Base-by-base conservation (phyloP, 2,329 filamentous ascomycete species). In the Paecilomyces niveus region DNA sequence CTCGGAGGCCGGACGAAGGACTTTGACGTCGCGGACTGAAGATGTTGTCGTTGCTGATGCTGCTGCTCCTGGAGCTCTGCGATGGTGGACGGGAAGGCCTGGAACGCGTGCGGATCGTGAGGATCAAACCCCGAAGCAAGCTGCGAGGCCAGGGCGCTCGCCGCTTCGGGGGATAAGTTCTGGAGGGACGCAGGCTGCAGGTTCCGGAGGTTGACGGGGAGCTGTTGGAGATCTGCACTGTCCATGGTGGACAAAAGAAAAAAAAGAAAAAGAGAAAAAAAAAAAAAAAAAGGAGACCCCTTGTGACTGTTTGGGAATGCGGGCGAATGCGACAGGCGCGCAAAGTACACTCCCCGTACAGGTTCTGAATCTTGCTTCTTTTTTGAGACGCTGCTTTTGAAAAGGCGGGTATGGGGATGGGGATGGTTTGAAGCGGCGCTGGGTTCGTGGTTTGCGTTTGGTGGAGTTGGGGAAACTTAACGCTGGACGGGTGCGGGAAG, bases 381-480 rank as follows among this genome's bases (percentile, higher is more conserved):
- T 59, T 60, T 53, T 56, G 56, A 62, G 58, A 58, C 64, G 68
- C 69, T 70, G 67, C 68, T 70, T 70, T 70, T 71, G 66, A 57
- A 33, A 53, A 53, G 57, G 62, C 56, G 62, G 59, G 52, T 33
- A 61, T 61, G 59, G 59, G 54, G 59, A 60, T 26, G 53, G 51
- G 24, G 26, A 1, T 9, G 22, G 18, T 57, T 63, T 63, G 57
- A 63, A 62, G 61, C 61, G 61, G 61, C 61, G 57, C 53, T 61
- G 60, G 58, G 57, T 63, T 58, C 39, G 51, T 39, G 54, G 33
- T 51, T 13, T 13, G 33, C 22, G 21, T n/a, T 9, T 55, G 26
- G 22, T 53, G 22, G 15, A 21, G 50, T 26, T 24, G 3, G 6
- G 35, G 13, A 45, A 13, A 15, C 35, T 52, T 39, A 45, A 24